phyloP scores from a whole-genome alignment of 768 basidiomycete species.

The Pluteus cervinus region DNA sequence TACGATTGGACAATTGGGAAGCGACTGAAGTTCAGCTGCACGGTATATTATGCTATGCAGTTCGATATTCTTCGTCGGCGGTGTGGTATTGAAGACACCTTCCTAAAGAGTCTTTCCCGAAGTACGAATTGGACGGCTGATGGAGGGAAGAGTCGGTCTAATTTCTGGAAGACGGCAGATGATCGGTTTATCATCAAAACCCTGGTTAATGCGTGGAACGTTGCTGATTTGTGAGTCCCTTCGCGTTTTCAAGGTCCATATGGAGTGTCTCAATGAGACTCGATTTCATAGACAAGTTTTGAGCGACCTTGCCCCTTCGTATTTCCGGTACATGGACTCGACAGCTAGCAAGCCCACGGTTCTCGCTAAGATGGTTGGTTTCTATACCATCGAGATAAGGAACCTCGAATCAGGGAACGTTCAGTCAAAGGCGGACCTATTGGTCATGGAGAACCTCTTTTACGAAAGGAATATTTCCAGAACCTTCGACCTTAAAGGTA shows the following conservation, averaged over 20 bases:
- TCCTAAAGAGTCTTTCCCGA: conserved; percentile 52
- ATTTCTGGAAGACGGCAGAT: conserved; percentile 80
- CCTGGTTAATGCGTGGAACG: conserved; percentile 81
- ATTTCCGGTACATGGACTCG: conserved; percentile 72
- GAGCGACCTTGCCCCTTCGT: conserved; percentile 70
- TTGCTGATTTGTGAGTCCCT: conserved; percentile 74
- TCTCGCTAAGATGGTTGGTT: conserved; percentile 75
- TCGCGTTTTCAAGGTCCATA: conserved; percentile 2
- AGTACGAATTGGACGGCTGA: conserved; percentile 68
- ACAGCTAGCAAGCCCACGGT: conserved; percentile 63
- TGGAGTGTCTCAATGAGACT: conserved; percentile 3
- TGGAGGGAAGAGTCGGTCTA: conserved; percentile 75
- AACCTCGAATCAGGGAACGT: conserved; percentile 63
- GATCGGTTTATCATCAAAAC: conserved; percentile 82
- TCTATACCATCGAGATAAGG: conserved; percentile 72
- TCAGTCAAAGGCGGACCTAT: conserved; percentile 65
- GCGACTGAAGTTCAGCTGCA: conserved; percentile 71
- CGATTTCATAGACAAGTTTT: conserved; percentile 62
- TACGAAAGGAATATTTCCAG: conserved; percentile 59
- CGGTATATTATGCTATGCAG: conserved; percentile 77
- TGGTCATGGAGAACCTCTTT: conserved; percentile 86
- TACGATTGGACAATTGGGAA: conserved; percentile 78
- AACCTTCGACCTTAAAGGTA: conserved; percentile 82
- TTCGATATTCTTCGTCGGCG: conserved; percentile 62
- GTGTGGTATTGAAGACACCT: conserved; percentile 60